These are phyloP conservation scores for Sphagnum fallax DNA, from an alignment of 228 moss, liverwort and hornwort species.

Conservation along the genomic window DNA sequence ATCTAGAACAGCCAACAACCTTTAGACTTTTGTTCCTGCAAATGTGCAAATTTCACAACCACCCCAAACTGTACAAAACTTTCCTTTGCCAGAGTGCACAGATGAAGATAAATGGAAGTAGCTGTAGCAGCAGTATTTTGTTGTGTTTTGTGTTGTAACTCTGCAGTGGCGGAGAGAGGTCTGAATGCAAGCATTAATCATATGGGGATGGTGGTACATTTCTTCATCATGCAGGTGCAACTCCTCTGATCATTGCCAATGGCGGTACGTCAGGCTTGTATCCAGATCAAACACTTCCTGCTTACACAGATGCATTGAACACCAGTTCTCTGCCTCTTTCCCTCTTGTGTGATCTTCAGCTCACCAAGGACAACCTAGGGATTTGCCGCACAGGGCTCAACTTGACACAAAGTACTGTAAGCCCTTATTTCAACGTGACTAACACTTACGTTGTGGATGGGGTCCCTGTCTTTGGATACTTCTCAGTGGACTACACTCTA, in stretches of 20 bases:
- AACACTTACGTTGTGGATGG: conserved; percentile 28
- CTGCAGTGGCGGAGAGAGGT: no score
- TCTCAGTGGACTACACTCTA: conserved; percentile 31
- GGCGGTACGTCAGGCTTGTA: conserved; percentile 81
- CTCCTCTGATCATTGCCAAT: conserved; percentile 69
- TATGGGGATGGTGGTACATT: no score
- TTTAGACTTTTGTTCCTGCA: no score
- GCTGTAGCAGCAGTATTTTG: no score
- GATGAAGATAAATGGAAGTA: no score
- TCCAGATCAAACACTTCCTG: conserved; percentile 51
- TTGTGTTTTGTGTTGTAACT: no score
- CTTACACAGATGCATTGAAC: conserved; percentile 40
- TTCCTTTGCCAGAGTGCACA: no score
- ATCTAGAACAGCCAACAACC: no score
- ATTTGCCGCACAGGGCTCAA: conserved; percentile 73
- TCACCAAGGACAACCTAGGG: conserved; percentile 56
- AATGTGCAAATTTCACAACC: no score
- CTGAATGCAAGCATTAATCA: no score
- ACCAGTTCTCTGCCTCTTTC: conserved; percentile 36
- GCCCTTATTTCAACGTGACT: conserved; percentile 26
- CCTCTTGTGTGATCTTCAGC: conserved; percentile 70
- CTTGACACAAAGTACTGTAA: conserved; percentile 28
- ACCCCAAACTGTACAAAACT: no score
- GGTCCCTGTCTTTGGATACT: conserved; percentile 15
- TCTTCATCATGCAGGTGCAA: conserved; percentile 19